These are phyloP conservation scores for Scleroderma bovista DNA, from an alignment of 768 basidiomycete genomes.

Conservation along the genomic window DNA sequence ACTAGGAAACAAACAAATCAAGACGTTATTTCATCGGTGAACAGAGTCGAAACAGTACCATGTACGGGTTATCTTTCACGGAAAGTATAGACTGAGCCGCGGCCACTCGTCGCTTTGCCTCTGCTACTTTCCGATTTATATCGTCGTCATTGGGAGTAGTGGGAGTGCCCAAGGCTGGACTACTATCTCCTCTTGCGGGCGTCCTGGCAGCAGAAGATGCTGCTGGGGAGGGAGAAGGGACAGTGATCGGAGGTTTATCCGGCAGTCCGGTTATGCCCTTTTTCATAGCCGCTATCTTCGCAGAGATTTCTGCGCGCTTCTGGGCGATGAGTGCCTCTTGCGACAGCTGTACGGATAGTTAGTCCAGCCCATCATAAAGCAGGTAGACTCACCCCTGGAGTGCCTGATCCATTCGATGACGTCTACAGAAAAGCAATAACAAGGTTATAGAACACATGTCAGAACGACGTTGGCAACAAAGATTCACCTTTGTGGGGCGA, in stretches of 20 bases:
- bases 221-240: conserved; percentile 19
- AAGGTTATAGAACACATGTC: conserved; percentile 65
- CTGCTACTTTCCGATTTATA: conserved; percentile 66
- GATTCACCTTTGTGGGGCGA: conserved; percentile 64
- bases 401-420: conserved; percentile 38
- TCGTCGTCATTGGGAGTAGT: conserved; percentile 52
- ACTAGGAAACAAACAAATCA: conserved; percentile 27
- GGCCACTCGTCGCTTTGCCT: conserved; percentile 80
- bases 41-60: conserved; percentile 40
- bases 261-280: conserved; percentile 30
- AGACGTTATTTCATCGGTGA: neutral
- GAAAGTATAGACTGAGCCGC: conserved; percentile 75
- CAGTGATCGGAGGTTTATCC: conserved; percentile 22
- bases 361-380: neutral
- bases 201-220: conserved; percentile 4
- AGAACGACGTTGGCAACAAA: conserved; percentile 44
- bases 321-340: conserved; percentile 71
- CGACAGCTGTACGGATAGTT: conserved; percentile 31
- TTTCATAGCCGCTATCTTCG: conserved; percentile 78
- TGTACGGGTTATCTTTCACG: conserved; percentile 81
- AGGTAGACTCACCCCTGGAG: conserved; percentile 38
- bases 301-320: conserved; percentile 79
- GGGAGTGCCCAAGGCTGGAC: conserved; percentile 25
- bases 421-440: conserved; percentile 42
- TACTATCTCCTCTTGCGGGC: neutral